Evolutionary conservation across 1,284 basidiomycete species (phyloP), one percentile per base, ranked within the genome.

Genomic region (Ceraceosorus guamensis): DNA sequence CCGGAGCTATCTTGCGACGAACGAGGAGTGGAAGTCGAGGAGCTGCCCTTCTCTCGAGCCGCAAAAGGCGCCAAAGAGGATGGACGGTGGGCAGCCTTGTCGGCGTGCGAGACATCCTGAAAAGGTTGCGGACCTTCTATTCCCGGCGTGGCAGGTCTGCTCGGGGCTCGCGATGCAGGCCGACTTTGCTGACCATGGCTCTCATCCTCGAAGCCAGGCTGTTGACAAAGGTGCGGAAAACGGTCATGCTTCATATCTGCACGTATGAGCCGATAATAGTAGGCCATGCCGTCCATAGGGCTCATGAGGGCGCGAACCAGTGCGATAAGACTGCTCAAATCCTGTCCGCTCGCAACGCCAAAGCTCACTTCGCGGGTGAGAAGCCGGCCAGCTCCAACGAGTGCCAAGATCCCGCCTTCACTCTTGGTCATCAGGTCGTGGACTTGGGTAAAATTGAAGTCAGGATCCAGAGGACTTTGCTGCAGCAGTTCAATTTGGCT

Each of bases 331-430:
- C 75, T 73, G 1, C 71, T 71, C 53, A 85, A 83, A 67, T 88
- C 85, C 1, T 73, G 76, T 0, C 87, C 86, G 0, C 80, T 58
- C 62, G 85, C 85, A 2, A 86, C 80, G 1, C 80, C 81, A 67
- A 83, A 87, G 18, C 84, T 80, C 32, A 88, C 71, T 65, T 89
- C 87, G 33, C 82, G 80, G 37, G 78, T 79, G 32, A 88, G 78
- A 0, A 88, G 77, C 4, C 84, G 79, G 0, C 79, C 79, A 0
- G 83, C 78, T 5, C 81, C 80, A 5, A 81, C 80, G 1, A 87
- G 78, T 0, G 82, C 80, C 14, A 81, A 75, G 1, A 88, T 77
- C 3, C 77, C 80, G 1, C 76, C 79, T 68, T 88, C 87, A 10
- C 83, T 80, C 56, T 80, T 78, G 13, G 76, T 72, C 0, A 84